Conservation (phyloP, 2,329 filamentous ascomycete genomes). For the Dactylellina parvicollis region DNA sequence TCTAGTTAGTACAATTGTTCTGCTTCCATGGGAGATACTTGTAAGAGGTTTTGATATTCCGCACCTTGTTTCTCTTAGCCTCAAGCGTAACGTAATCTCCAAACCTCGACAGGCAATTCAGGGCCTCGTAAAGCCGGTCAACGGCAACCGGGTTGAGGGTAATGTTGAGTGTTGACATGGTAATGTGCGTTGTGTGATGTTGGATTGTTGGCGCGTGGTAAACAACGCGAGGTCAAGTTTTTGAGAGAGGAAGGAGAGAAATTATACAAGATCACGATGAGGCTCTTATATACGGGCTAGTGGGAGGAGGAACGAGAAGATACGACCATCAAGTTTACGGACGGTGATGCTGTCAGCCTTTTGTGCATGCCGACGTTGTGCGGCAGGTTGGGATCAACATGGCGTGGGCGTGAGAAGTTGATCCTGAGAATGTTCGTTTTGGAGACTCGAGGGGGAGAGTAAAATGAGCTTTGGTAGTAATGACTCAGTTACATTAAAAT, state of each 20-base stretch:
- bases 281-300: neutral
- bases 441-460: no score
- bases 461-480: no score
- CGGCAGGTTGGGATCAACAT: no score
- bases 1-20: neutral
- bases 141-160: slow-evolving; percentile 66
- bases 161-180: slow-evolving; percentile 62
- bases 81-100: slow-evolving; percentile 67
- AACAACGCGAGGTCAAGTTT: slow-evolving; percentile 30
- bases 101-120: slow-evolving; percentile 66
- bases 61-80: slow-evolving; percentile 65
- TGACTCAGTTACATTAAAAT: no score
- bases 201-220: slow-evolving; percentile 14
- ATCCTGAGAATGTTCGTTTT: no score
- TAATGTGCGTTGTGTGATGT: slow-evolving; percentile 31
- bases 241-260: neutral
- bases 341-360: no score
- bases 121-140: slow-evolving; percentile 64
- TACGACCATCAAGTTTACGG: no score
- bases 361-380: no score
- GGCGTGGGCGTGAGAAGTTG: no score
- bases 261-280: neutral
- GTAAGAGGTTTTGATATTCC: no score
- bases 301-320: no score
- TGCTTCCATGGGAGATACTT: neutral